phyloP scores from a whole-genome alignment of 1,284 basidiomycete genomes.

The Cryptococcus amylolentus region DNA sequence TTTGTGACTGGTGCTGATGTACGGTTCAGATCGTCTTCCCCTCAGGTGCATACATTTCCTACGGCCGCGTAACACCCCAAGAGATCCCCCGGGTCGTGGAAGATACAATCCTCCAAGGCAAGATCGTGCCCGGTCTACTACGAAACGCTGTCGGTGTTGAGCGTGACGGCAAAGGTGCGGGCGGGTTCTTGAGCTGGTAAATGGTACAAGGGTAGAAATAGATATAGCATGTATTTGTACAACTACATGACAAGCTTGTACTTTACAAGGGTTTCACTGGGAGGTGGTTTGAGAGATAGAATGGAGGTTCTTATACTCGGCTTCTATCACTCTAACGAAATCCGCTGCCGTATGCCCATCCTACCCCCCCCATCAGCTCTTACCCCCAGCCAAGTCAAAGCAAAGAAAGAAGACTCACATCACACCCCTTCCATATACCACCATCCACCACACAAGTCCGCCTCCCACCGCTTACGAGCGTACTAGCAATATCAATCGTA shows the following conservation, averaged over 20 bases:
- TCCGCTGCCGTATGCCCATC: conserved; percentile 68
- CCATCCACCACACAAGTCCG: conserved; percentile 70
- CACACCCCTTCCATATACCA: conserved; percentile 71
- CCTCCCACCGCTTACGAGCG: conserved; percentile 43
- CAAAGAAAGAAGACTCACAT: conserved; percentile 56
- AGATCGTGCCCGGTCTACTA: conserved; percentile 74
- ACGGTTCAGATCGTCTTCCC: conserved; percentile 72
- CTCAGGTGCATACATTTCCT: conserved; percentile 78
- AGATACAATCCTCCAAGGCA: conserved; percentile 77
- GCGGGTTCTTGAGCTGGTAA: conserved; percentile 33
- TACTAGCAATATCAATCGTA: conserved; percentile 67
- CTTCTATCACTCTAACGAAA: conserved; percentile 73
- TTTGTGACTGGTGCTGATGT: neutral
- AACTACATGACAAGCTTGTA: neutral
- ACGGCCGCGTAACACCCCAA: conserved; percentile 86
- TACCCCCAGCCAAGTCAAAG: neutral
- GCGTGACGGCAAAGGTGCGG: conserved; percentile 16
- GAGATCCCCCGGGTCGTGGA: conserved; percentile 81
- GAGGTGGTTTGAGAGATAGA: neutral
- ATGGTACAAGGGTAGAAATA: neutral
- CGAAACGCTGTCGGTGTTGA: conserved; percentile 73
- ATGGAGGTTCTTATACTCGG: conserved; percentile 55
- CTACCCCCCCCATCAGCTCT: conserved; percentile 47
- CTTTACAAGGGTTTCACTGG: neutral
- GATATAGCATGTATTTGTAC: neutral